Base-by-base conservation (phyloP, 2,329 filamentous ascomycete genomes). In the Emydomyces testavorans region DNA sequence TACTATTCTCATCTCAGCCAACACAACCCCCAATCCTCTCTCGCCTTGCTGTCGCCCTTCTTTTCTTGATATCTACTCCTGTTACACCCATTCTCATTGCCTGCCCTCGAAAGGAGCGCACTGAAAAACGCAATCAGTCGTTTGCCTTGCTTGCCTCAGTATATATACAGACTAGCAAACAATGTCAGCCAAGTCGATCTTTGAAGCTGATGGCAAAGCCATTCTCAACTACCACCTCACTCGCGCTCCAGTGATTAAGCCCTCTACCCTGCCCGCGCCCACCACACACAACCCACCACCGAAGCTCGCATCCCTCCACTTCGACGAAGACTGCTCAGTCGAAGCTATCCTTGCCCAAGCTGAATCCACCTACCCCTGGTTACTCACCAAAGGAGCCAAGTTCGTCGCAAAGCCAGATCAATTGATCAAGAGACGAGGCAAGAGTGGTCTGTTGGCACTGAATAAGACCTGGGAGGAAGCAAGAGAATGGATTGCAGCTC, bases 221-320 rank as follows among this genome's bases (percentile, higher is more conserved):
- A 96, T 98, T 77, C 80, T 98, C 80, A 96, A 95, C 85, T 98
- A 96, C 80, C 92, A 96, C 78, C 88, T 98, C 73, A 96, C 92
- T 62, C 85, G 92, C 68, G 87, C 92, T 60, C 83, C 88, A 58
- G 84, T 94, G 70, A 94, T 98, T 80, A 96, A 95, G 84, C 85
- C 90, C 59, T 90, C 88, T 65, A 88, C 92, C 72, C 87, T 96
- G 50, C 86, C 89, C 60, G 68, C 78, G 58, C 77, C 85, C 56
- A 71, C 84, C 56, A 92, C 80, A 69, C 92, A 98, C 82, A 96
- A 96, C 76, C 75, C 92, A 59, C 82, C 92, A 53, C 75, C 89
- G 61, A 90, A 85, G 72, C 81, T 96, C 62, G 90, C 90, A 50
- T 88, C 86, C 57, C 79, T 98, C 67, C 77, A 90, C 75, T 98